Evolutionary conservation across 176 grass and related monocot species (phyloP), one percentile per base, ranked within the genome.

Genomic region (Carex myosuroides): DNA sequence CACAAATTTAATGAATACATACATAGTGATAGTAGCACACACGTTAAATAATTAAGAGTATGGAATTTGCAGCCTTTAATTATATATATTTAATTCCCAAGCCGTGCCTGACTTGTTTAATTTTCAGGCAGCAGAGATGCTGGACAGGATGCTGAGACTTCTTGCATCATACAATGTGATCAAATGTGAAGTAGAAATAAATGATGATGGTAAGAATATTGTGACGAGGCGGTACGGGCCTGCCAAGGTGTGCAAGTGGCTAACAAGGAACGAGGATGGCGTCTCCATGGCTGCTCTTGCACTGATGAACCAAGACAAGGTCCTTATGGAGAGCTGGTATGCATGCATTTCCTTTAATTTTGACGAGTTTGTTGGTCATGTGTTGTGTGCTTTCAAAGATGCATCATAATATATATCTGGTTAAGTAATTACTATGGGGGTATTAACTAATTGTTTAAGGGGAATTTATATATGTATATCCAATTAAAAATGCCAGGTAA

Each of bases 261-360:
- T 92, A 37, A 76, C 83, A 30, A 78, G 46, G 41, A 92, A 89
- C 22, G n/a, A 83, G 1, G 53, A 84, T 20, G 68, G 71, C 3
- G 82, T 81, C 16, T 92, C 90, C 41, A 35, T 89, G 42, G 85
- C 88, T 4, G 11, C 77, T 54, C 13, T 42, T 53, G 13, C 8
- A 13, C 76, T 42, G 41, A 66, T 85, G 82, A 77, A 24, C 41
- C 68, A 94, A 64, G 92, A 97, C 80, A 92, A 94, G 88, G 70
- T 92, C 56, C 89, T 94, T 87, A 94, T 97, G 92, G 92, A 94
- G 90, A 94, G 94, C 88, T 97, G 92, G 94, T 94, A 70, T 87
- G 86, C 53, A 26, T 8, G 37, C 0, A 29, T 22, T 81, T 60
- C n/a, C 5, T 57, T 13, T 24, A 24, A 24, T 24, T 24, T 42